A percentile compares a stretch with the other conserved stretches of the same genome.
Evolutionary conservation across 2,329 filamentous ascomycete species (phyloP).

Genomic region (Sclerotinia minor): DNA sequence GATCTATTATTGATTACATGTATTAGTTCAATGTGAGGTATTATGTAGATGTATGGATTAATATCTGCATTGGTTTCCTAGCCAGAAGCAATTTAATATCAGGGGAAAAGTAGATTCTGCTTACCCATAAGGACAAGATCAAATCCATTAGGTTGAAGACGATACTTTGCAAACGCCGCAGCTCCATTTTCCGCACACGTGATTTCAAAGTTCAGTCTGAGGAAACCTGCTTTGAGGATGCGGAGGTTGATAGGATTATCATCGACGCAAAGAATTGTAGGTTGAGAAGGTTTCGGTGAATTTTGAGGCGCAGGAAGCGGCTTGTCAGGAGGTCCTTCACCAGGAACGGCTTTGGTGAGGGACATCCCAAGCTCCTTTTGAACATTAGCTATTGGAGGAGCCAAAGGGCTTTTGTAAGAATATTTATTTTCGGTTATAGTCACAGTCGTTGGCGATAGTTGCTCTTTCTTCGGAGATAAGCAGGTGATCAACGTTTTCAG

Average conservation of each 20-base stretch:
- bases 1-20: conserved; percentile 42
- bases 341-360: neutral
- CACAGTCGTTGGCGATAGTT: neutral
- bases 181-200: conserved; percentile 48
- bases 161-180: conserved; percentile 44
- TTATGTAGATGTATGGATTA: neutral
- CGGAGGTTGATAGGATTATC: conserved; percentile 46
- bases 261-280: conserved; percentile 41
- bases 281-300: neutral
- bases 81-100: neutral
- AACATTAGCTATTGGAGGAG: neutral
- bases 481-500: conserved; percentile 20
- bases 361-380: neutral
- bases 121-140: conserved; percentile 52
- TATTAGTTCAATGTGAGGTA: neutral
- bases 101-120: conserved; percentile 3
- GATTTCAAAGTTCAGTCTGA: conserved; percentile 39
- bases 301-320: neutral
- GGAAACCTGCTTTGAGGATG: conserved; percentile 38
- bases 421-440: neutral
- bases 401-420: conserved; percentile 1
- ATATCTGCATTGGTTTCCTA: conserved; percentile 41
- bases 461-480: conserved; percentile 15
- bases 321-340: neutral
- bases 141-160: conserved; percentile 37